Evolutionary conservation across 768 basidiomycete species (phyloP).

Genomic region (Termitomyces heimii): DNA sequence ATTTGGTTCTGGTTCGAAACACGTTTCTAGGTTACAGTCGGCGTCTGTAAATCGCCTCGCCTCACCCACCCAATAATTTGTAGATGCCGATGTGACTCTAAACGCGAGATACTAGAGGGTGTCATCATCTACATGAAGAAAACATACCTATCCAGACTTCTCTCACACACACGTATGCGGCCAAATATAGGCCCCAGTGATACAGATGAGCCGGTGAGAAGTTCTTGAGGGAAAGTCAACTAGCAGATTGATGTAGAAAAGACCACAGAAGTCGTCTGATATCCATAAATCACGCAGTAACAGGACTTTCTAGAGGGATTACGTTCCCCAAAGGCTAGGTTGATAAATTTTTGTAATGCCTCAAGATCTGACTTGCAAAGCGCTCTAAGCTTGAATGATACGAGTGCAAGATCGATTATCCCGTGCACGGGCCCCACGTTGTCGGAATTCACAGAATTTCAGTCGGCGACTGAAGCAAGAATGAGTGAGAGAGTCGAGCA

Average conservation of each 20-base stretch:
- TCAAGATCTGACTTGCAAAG: background rate
- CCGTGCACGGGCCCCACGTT: constrained; percentile 11
- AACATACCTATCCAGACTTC: background rate
- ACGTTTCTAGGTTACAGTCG: background rate
- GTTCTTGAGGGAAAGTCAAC: background rate
- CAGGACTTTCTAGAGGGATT: background rate
- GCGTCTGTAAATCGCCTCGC: background rate
- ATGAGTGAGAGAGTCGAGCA: constrained; percentile 15
- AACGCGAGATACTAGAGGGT: background rate
- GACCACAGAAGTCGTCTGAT: background rate
- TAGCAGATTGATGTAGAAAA: background rate
- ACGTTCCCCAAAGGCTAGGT: background rate
- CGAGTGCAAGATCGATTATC: background rate
- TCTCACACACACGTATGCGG: background rate
- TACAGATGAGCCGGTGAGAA: background rate
- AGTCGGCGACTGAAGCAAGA: constrained; percentile 37
- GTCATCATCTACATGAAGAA: background rate
- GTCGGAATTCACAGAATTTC: constrained; percentile 10
- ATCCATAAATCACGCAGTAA: background rate
- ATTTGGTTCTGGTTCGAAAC: background rate
- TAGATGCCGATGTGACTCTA: too few species aligned
- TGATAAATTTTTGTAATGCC: background rate
- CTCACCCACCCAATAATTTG: background rate
- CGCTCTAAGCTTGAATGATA: background rate
- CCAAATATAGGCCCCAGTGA: background rate